A percentile compares a stretch with the other conserved stretches of the same genome.
phyloP scores from a whole-genome alignment of 2,329 filamentous ascomycete genomes.

The Xylariomycetidae sp. region DNA sequence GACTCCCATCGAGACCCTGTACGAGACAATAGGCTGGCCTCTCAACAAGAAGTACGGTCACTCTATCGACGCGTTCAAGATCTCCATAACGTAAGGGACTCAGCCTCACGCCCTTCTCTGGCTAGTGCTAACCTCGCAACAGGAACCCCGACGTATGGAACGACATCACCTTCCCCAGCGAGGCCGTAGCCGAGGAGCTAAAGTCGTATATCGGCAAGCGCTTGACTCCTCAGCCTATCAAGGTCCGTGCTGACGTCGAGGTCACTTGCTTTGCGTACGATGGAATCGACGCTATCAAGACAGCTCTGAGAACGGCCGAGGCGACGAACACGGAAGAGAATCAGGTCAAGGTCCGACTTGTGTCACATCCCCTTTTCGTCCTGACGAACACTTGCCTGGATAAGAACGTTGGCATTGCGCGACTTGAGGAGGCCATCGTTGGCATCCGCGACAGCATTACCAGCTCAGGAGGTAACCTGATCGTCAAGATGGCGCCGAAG shows the following conservation, averaged over 20 bases:
- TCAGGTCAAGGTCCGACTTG: constrained; percentile 96
- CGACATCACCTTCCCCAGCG: constrained; percentile 81
- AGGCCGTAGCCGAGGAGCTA: constrained; percentile 80
- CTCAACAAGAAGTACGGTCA: constrained; percentile 97
- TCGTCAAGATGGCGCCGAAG: constrained; percentile 98
- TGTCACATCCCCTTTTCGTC: constrained; percentile 96
- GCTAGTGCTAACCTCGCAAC: constrained; percentile 6
- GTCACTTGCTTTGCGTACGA: constrained; percentile 95
- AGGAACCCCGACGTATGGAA: constrained; percentile 95
- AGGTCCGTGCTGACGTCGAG: constrained; percentile 96
- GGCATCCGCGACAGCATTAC: constrained; percentile 80
- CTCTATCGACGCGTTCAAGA: constrained; percentile 96
- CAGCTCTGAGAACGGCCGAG: constrained; percentile 83
- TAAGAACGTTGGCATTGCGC: constrained; percentile 78
- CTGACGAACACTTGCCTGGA: constrained; percentile 93
- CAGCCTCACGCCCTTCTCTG: constrained; percentile 9
- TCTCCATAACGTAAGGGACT: constrained; percentile 92
- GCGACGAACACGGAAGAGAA: constrained; percentile 86
- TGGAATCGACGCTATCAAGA: constrained; percentile 97
- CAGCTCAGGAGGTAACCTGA: constrained; percentile 68
- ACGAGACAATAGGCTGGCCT: constrained; percentile 93
- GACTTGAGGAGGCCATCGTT: constrained; percentile 82
- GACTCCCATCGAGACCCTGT: constrained; percentile 88
- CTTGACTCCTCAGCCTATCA: constrained; percentile 95
- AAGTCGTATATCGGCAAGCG: constrained; percentile 96